Evolutionary conservation across 2,329 filamentous ascomycete species (phyloP).

Genomic region (Colletotrichum salicis): DNA sequence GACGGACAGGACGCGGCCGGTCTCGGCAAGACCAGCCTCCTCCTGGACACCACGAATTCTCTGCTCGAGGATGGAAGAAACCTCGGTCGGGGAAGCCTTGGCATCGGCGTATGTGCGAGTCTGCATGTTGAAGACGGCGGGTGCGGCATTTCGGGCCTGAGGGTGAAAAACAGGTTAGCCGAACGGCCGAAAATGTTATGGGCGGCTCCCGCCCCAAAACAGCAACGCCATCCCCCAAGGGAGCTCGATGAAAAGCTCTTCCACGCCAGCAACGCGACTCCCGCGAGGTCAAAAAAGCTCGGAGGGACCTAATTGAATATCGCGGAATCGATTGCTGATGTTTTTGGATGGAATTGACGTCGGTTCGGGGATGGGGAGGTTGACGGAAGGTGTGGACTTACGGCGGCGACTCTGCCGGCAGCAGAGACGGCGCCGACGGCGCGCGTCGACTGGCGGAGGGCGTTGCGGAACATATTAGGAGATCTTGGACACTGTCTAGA

Average conservation of each 20-base stretch:
- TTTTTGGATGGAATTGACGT: constrained; percentile 59
- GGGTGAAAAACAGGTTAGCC: constrained; percentile 63
- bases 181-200: constrained; percentile 57
- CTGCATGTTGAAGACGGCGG: constrained; percentile 80
- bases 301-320: constrained; percentile 47
- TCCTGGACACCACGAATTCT: constrained; percentile 98
- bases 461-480: constrained; percentile 94
- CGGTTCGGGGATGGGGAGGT: constrained; percentile 48
- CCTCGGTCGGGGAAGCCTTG: constrained; percentile 96
- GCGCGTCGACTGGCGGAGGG: constrained; percentile 96
- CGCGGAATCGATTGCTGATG: constrained; percentile 50
- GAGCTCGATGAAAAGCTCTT: constrained; percentile 49
- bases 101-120: constrained; percentile 89
- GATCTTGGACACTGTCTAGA: constrained; percentile 62
- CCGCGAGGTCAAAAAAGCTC: constrained; percentile 51
- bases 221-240: constrained; percentile 42
- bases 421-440: constrained; percentile 94
- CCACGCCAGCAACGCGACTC: constrained; percentile 30
- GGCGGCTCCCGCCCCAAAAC: constrained; percentile 36
- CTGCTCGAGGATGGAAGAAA: constrained; percentile 99
- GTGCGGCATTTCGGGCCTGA: constrained; percentile 88
- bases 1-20: constrained; percentile 97
- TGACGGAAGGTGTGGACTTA: constrained; percentile 69
- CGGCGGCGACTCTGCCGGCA: constrained; percentile 88
- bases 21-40: constrained; percentile 96